Conservation (phyloP, 164 flowering plant genomes). For the Malania oleifera region DNA sequence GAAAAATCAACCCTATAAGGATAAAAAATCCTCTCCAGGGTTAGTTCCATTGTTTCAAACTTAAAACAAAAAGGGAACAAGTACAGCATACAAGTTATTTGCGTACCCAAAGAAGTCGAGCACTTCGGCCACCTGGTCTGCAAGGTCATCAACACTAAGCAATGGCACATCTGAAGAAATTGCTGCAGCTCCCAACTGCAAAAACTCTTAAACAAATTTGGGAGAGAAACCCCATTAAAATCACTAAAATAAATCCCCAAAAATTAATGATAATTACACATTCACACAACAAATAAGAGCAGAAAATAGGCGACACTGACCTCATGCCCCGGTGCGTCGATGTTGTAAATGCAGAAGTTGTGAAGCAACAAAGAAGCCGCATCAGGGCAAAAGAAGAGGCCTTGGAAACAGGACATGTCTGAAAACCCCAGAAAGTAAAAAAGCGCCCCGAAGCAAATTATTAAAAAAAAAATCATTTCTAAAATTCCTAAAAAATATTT, state of each 20-base stretch:
- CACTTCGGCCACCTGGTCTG: constrained; percentile 63
- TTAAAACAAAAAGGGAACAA: neutral
- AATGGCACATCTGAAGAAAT: constrained; percentile 42
- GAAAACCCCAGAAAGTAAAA: constrained; percentile 11
- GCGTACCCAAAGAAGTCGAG: constrained; percentile 56
- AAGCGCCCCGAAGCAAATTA: neutral
- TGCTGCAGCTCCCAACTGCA: constrained; percentile 61
- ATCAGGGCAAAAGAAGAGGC: constrained; percentile 56
- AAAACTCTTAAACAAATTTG: constrained; percentile 30
- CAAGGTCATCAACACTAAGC: constrained; percentile 52
- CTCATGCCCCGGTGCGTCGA: constrained; percentile 69
- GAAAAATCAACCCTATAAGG: neutral
- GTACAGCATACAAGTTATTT: neutral
- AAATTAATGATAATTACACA: neutral
- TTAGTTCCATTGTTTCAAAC: neutral
- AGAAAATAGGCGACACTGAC: constrained; percentile 25
- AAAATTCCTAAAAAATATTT: neutral
- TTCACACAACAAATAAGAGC: neutral
- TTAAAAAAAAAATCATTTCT: neutral
- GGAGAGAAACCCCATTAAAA: constrained; percentile 15
- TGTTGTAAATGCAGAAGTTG: constrained; percentile 73
- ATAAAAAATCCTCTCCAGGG: neutral
- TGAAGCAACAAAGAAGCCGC: constrained; percentile 64
- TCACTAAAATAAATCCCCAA: neutral
- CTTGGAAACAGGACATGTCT: constrained; percentile 69